phyloP scores from a whole-genome alignment of 2,329 filamentous ascomycete species.

The Penicillium glabrum region DNA sequence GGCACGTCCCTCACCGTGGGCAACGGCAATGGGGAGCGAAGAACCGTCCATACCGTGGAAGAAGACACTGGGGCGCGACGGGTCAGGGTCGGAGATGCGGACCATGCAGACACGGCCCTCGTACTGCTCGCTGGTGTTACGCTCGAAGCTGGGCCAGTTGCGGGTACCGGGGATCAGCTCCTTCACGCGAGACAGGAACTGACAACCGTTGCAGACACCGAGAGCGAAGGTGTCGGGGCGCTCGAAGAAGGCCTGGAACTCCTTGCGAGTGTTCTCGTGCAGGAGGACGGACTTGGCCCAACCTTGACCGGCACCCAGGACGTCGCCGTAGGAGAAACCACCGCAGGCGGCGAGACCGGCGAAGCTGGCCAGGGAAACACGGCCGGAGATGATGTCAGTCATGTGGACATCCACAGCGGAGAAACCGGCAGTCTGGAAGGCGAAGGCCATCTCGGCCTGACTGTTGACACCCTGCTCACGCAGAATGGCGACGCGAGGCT shows the following conservation, averaged over 20 bases:
- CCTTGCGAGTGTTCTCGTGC: conserved; percentile 70
- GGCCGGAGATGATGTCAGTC: conserved; percentile 80
- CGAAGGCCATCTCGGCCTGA: conserved; percentile 96
- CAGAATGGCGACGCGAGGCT: conserved; percentile 83
- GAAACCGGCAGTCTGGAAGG: conserved; percentile 88
- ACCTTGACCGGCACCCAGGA: conserved; percentile 90
- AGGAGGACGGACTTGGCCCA: conserved; percentile 94
- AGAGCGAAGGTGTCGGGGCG: conserved; percentile 87
- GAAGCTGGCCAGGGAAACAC: conserved; percentile 78
- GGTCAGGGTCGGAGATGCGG: conserved; percentile 65
- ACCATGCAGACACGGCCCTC: conserved; percentile 88
- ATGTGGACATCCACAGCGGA: conserved; percentile 93
- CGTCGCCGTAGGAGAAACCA: conserved; percentile 92
- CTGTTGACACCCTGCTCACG: conserved; percentile 95
- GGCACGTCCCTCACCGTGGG: conserved; percentile 88
- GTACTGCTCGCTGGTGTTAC: conserved; percentile 84
- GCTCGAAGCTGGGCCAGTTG: conserved; percentile 82
- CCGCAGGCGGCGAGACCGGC: conserved; percentile 90
- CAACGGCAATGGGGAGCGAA: conserved; percentile 79
- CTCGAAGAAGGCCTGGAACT: conserved; percentile 83
- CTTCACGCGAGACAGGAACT: conserved; percentile 83
- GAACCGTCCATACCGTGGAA: conserved; percentile 83
- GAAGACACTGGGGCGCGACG: conserved; percentile 70
- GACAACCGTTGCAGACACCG: conserved; percentile 96
- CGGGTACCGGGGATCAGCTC: conserved; percentile 80